phyloP scores from a whole-genome alignment of 1,284 basidiomycete genomes.

The Ceratorhiza oryzae-sativae region DNA sequence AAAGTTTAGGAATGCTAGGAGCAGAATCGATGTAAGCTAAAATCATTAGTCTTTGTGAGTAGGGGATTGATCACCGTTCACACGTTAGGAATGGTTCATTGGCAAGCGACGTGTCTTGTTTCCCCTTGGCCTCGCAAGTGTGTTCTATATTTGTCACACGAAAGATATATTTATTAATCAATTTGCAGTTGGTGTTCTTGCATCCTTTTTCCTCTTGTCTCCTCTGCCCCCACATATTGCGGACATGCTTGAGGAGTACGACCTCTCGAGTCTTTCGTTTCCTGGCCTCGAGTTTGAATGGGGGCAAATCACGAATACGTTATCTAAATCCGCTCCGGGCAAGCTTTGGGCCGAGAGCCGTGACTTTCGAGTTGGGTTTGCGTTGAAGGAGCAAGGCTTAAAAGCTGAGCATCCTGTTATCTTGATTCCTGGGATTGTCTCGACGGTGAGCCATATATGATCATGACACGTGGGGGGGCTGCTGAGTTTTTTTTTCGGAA shows the following conservation, averaged over 20 bases:
- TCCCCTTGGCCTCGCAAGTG: constrained; percentile 41
- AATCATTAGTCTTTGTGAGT: not conserved
- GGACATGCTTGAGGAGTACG: constrained; percentile 42
- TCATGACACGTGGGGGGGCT: not conserved
- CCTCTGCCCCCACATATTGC: constrained; percentile 42
- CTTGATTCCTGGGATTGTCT: constrained; percentile 42
- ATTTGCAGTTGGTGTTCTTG: constrained; percentile 40
- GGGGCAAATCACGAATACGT: constrained; percentile 39
- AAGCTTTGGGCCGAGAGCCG: constrained; percentile 41
- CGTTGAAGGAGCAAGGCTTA: constrained; percentile 34
- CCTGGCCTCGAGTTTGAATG: constrained; percentile 42
- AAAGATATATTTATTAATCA: not conserved
- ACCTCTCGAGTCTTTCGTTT: constrained; percentile 39
- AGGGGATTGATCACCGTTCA: not conserved
- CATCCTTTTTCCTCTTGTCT: constrained; percentile 40
- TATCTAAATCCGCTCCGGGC: constrained; percentile 40
- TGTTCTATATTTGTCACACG: not conserved
- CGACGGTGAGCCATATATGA: constrained; percentile 38
- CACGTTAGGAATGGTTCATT: constrained; percentile 35
- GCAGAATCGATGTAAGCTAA: constrained; percentile 8
- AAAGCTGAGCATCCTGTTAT: constrained; percentile 43
- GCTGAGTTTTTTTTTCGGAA: not conserved
- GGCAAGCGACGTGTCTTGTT: constrained; percentile 40
- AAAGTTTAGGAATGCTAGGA: constrained; percentile 20
- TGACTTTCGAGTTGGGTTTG: constrained; percentile 41